A percentile compares a stretch with the other conserved stretches of the same genome.
Evolutionary conservation across 2,329 filamentous ascomycete species (phyloP).

Genomic region (Rosellinia necatrix): DNA sequence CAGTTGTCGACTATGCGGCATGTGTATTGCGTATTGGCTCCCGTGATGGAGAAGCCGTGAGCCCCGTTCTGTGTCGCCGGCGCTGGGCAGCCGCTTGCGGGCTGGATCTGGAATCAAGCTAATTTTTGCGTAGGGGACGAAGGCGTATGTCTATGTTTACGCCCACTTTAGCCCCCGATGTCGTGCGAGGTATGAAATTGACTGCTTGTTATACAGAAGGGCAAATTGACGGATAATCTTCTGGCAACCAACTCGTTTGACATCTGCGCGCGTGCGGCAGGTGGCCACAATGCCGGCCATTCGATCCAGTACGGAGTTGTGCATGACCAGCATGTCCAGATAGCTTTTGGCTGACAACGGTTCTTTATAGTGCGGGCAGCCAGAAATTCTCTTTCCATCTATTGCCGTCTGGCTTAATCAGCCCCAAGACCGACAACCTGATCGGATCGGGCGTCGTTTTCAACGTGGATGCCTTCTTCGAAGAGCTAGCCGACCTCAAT

Average conservation of each 20-base stretch:
- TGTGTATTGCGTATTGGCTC: no score
- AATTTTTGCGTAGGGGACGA: conserved; percentile 22
- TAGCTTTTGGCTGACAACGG: conserved; percentile 10
- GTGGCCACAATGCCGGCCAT: conserved; percentile 28
- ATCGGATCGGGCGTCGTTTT: conserved; percentile 68
- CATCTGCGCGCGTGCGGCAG: conserved; percentile 25
- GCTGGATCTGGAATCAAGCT: conserved; percentile 13
- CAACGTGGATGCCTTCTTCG: conserved; percentile 63
- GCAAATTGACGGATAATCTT: conserved; percentile 25
- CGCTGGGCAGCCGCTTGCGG: neutral
- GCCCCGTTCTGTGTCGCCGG: no score
- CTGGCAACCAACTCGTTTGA: conserved; percentile 22
- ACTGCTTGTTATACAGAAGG: conserved; percentile 23
- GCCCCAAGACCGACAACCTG: conserved; percentile 71
- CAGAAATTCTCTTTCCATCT: conserved; percentile 50
- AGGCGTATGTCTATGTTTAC: conserved; percentile 18
- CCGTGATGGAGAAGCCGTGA: no score
- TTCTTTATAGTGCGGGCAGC: conserved; percentile 1
- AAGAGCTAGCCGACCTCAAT: conserved; percentile 64
- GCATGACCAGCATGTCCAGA: neutral
- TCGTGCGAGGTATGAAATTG: conserved; percentile 11
- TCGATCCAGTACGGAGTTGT: conserved; percentile 23
- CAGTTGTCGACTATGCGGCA: no score
- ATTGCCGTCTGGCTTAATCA: conserved; percentile 72
- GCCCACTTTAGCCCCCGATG: neutral